Conservation (phyloP, 805 yeast species). For the Tetrapisispora arboricola region DNA sequence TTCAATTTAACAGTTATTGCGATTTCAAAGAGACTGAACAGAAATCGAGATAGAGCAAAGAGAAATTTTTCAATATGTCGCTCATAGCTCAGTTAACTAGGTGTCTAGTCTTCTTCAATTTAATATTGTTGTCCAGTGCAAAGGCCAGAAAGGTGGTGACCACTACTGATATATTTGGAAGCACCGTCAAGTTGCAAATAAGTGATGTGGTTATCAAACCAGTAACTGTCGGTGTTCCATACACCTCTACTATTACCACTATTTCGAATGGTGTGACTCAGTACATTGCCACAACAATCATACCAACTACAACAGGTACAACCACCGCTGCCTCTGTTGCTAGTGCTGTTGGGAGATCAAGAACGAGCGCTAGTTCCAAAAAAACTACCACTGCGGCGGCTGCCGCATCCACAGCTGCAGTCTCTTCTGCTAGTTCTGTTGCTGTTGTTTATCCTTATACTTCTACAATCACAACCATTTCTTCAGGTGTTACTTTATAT, state of each 20-base stretch:
- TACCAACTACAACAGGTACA: neutral
- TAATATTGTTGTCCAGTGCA: neutral
- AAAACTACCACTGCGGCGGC: too few relatives aligned
- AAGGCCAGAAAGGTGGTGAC: neutral
- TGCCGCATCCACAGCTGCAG: slow-evolving; percentile 6
- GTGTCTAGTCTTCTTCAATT: neutral
- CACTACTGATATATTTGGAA: neutral
- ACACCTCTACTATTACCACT: slow-evolving; percentile 12
- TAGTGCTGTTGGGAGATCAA: slow-evolving; percentile 1
- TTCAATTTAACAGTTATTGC: too few relatives aligned
- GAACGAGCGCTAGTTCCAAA: slow-evolving; percentile 2
- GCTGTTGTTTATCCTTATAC: slow-evolving; percentile 14
- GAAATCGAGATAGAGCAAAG: too few relatives aligned
- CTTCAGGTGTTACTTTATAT: neutral
- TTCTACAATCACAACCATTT: neutral
- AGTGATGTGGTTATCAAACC: slow-evolving; percentile 9
- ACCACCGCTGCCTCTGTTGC: neutral
- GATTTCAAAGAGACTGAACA: too few relatives aligned
- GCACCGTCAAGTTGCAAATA: slow-evolving; percentile 1
- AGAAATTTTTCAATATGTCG: neutral
- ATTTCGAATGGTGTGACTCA: slow-evolving; percentile 7
- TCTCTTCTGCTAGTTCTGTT: slow-evolving; percentile 16
- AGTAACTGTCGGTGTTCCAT: slow-evolving; percentile 6
- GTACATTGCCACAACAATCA: slow-evolving; percentile 5
- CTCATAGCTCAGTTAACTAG: neutral